Evolutionary conservation across 176 grass and related monocot species (phyloP), one percentile per base, ranked within the genome.

Genomic region (Alloteropsis semialata): DNA sequence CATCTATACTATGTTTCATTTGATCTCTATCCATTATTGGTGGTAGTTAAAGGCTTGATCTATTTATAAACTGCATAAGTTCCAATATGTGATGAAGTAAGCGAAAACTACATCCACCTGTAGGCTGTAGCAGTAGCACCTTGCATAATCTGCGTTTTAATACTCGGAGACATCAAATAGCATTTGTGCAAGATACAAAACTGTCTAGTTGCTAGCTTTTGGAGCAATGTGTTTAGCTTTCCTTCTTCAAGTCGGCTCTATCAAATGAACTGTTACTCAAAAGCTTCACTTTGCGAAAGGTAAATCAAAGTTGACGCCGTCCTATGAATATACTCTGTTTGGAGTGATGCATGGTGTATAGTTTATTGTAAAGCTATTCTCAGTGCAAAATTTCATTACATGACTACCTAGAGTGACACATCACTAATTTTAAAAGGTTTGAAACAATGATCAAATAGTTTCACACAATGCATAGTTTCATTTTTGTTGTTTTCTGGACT

Each of bases 51-150:
- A 81, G 11, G 17, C 30, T 81, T 81, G 34, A 64, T 70, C 15
- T 4, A 80, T 41, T 9, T 42, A 38, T 76, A 85, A 89, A 85
- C 53, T 56, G 37, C 8, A 41, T 16, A 13, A 34, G 82, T 41
- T 36, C 55, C 45, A 72, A 39, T 38, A 17, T 33, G 14, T 65
- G 83, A 78, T 30, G 64, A 30, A 64, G 41, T 43, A 22, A n/a
- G 45, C 76, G 82, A 81, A 81, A 85, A 64, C 50, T 63, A 76
- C 60, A 84, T 60, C 76, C 68, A 79, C 65, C n/a, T n/a, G n/a
- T n/a, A n/a, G n/a, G n/a, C n/a, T n/a, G n/a, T n/a, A n/a, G n/a
- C 16, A 18, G 10, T 79, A 58, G 17, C 34, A 57, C 55, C 34
- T 56, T 56, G 43, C 34, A 29, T 19, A 38, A 73, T 32, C 22